Evolutionary conservation across 1,139 yeast species (phyloP).

Genomic region (Yamadazyma buinensis): DNA sequence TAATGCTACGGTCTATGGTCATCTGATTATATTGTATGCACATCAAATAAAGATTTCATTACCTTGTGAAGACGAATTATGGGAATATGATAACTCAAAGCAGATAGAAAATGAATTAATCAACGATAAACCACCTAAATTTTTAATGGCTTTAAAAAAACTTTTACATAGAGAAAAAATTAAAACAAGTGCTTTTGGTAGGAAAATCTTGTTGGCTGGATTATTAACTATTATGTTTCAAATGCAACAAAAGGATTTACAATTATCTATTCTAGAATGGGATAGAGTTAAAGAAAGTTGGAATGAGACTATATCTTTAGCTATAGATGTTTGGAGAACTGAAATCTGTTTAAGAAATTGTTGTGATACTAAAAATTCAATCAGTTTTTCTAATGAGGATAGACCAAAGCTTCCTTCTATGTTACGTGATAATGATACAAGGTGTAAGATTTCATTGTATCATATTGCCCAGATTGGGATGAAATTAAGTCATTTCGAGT

Average conservation of each 20-base stretch:
- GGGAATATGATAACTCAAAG: slow-evolving; percentile 23
- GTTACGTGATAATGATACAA: slow-evolving; percentile 23
- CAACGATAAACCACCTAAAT: slow-evolving; percentile 22
- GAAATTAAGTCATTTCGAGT: slow-evolving; percentile 64
- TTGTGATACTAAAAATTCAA: slow-evolving; percentile 20
- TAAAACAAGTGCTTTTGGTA: slow-evolving; percentile 51
- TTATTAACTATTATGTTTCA: slow-evolving; percentile 64
- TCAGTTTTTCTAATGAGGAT: slow-evolving; percentile 9
- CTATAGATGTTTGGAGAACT: slow-evolving; percentile 56
- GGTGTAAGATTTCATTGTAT: slow-evolving; percentile 52
- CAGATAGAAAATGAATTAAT: slow-evolving; percentile 8
- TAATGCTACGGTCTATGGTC: slow-evolving; percentile 32
- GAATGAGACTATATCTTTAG: slow-evolving; percentile 61
- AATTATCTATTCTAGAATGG: slow-evolving; percentile 36
- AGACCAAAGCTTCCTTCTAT: slow-evolving; percentile 17
- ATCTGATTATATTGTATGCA: slow-evolving; percentile 24
- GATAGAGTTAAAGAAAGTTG: slow-evolving; percentile 41
- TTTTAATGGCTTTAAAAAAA: slow-evolving; percentile 53
- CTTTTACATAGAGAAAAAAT: slow-evolving; percentile 52
- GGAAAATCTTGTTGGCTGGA: slow-evolving; percentile 63
- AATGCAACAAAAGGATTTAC: slow-evolving; percentile 67
- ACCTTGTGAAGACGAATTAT: slow-evolving; percentile 30
- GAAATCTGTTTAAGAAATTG: slow-evolving; percentile 30
- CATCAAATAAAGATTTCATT: slow-evolving; percentile 27
- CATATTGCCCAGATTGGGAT: slow-evolving; percentile 68